phyloP scores from a whole-genome alignment of 371 early-diverging fungal species.

The Circinella minor region DNA sequence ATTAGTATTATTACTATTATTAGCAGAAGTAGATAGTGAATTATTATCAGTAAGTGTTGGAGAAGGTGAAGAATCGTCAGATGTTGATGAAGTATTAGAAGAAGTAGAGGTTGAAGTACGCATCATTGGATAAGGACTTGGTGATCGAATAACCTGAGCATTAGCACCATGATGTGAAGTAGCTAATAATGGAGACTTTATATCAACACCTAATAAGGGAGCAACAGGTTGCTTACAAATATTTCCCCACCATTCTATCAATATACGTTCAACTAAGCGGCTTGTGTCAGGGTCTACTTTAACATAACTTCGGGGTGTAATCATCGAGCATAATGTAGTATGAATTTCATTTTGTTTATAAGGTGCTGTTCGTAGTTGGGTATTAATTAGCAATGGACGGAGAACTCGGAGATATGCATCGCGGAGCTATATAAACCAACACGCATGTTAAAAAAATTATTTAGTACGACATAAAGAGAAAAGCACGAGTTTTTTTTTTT shows the following conservation, averaged over 20 bases:
- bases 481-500: too few species aligned
- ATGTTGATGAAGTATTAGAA: constrained; percentile 12
- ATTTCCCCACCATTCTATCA: constrained; percentile 60
- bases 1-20: not conserved
- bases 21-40: not conserved
- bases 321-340: constrained; percentile 39
- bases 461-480: too few species aligned
- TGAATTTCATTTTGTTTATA: constrained; percentile 61
- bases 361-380: constrained; percentile 53
- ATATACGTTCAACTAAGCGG: constrained; percentile 47
- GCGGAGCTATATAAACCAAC: constrained; percentile 51
- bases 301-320: constrained; percentile 39
- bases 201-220: constrained; percentile 23
- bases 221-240: constrained; percentile 26
- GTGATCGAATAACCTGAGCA: constrained; percentile 7
- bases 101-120: constrained; percentile 19
- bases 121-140: constrained; percentile 19
- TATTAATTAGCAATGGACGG: constrained; percentile 73
- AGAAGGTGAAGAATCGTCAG: constrained; percentile 4
- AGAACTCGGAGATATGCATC: constrained; percentile 79
- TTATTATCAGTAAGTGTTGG: not conserved
- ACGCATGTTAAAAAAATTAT: too few species aligned
- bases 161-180: constrained; percentile 1
- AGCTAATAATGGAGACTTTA: constrained; percentile 15
- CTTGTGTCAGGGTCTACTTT: constrained; percentile 41